These are phyloP conservation scores for Tulasnella sp. DNA, from an alignment of 768 basidiomycete species.

Conservation along the genomic window DNA sequence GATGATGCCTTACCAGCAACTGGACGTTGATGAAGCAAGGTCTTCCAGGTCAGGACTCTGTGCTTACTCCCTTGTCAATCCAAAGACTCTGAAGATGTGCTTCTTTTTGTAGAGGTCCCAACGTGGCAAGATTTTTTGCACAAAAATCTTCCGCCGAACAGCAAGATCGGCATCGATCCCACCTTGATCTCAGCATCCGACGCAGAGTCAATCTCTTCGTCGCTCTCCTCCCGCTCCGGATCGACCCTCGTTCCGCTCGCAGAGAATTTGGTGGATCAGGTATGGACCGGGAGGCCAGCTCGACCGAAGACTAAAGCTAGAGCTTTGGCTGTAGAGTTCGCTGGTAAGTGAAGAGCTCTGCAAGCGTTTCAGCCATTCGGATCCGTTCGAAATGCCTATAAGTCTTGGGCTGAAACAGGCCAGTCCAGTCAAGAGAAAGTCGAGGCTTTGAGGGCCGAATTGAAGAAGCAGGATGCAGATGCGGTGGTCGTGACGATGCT, in stretches of 20 bases:
- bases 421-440: conserved; percentile 60
- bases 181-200: conserved; percentile 49
- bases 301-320: conserved; percentile 60
- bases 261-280: conserved; percentile 65
- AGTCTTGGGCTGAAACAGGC: conserved; percentile 33
- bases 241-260: conserved; percentile 45
- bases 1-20: conserved; percentile 39
- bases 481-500: conserved; percentile 78
- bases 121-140: conserved; percentile 82
- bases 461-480: conserved; percentile 41
- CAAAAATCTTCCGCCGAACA: conserved; percentile 54
- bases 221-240: conserved; percentile 37
- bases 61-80: background rate
- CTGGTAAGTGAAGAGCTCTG: conserved; percentile 27
- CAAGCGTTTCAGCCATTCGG: background rate
- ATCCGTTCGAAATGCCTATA: background rate
- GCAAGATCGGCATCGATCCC: conserved; percentile 75
- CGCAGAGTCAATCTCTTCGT: conserved; percentile 36
- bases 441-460: conserved; percentile 47
- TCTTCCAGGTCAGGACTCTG: conserved; percentile 45
- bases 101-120: conserved; percentile 52
- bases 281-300: conserved; percentile 61
- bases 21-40: conserved; percentile 95
- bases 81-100: too few species aligned
- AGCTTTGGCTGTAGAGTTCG: conserved; percentile 60